Base-by-base conservation (phyloP, 768 basidiomycete genomes). In the Tremella fuciformis region DNA sequence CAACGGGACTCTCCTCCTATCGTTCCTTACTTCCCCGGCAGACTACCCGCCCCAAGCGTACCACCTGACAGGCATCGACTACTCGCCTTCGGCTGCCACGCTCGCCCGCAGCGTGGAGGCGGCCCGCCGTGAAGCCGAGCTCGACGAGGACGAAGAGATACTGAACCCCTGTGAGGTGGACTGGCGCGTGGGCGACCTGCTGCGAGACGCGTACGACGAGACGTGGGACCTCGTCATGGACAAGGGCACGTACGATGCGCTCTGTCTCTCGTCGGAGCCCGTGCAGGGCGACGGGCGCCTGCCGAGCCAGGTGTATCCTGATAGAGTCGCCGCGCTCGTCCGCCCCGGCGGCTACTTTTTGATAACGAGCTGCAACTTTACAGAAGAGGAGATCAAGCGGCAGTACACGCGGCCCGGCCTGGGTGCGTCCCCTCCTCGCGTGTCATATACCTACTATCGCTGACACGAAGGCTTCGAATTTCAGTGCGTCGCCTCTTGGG, bases 231-330 rank as follows among this genome's bases (percentile, higher is more conserved):
- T 79, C 13, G 69, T 79, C 1, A 49, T 76, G 53, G 77, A 79
- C 61, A 80, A 80, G 64, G 80, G 80, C 3, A 80, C 80, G 1
- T 80, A 73, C 60, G 80, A 80, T 61, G 80, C 79, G 4, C 63
- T 80, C 13, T 73, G 76, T 50, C 61, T 80, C 16, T 65, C 60
- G 13, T 63, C 72, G 25, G 74, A 76, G 18, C 46, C 26, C 4
- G 63, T 72, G 8, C 63, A 64, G 13, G 67, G 67, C 29, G 51
- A 39, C 1, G 68, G 69, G 3, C 71, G 57, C 60, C 55, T 67
- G 49, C 69, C 77, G 22, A 70, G 68, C 37, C 67, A 70, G 21
- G 66, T 78, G n/a, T 80, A 80, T 53, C 75, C 78, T 11, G 70
- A 70, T 34, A 55, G 62, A 19, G 62, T 79, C 11, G 62, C 74